Evolutionary conservation across 2,329 filamentous ascomycete species (phyloP).

Genomic region (Clonostachys byssicola): DNA sequence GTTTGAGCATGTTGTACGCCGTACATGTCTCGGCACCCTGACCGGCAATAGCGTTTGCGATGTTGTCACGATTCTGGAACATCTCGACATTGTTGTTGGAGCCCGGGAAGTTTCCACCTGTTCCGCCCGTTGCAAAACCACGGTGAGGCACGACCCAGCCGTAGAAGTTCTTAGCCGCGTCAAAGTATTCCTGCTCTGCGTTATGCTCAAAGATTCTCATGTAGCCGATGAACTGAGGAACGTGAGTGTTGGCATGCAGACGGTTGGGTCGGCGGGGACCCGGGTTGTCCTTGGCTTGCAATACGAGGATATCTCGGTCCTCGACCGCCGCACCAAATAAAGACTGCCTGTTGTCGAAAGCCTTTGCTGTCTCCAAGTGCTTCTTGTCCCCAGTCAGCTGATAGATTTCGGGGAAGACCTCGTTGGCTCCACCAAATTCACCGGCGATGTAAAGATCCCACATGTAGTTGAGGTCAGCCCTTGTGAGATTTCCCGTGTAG

Average conservation of each 20-base stretch:
- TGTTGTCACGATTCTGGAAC: constrained; percentile 37
- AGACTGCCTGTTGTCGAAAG: constrained; percentile 22
- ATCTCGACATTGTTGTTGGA: constrained; percentile 21
- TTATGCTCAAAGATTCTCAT: constrained; percentile 20
- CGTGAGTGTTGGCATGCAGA: constrained; percentile 22
- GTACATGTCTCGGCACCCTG: constrained; percentile 23
- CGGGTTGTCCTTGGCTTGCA: constrained; percentile 15
- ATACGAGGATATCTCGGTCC: constrained; percentile 20
- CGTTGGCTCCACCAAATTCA: constrained; percentile 22
- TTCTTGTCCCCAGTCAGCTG: constrained; percentile 17
- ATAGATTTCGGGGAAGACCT: constrained; percentile 23
- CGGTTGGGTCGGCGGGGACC: constrained; percentile 18
- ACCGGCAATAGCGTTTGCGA: constrained; percentile 18
- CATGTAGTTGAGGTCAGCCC: constrained; percentile 25
- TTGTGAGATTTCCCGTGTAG: constrained; percentile 20
- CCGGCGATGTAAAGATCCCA: constrained; percentile 25
- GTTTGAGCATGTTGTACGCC: constrained; percentile 22
- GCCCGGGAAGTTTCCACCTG: constrained; percentile 20
- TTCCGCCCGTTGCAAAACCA: constrained; percentile 19
- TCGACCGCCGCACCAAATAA: constrained; percentile 20
- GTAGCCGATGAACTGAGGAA: constrained; percentile 23
- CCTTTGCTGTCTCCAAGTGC: constrained; percentile 19
- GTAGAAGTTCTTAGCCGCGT: constrained; percentile 23
- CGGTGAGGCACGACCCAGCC: constrained; percentile 23
- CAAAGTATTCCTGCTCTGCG: constrained; percentile 17